Conservation (phyloP, 371 early-diverging fungal species). For the Globomyces sp. region DNA sequence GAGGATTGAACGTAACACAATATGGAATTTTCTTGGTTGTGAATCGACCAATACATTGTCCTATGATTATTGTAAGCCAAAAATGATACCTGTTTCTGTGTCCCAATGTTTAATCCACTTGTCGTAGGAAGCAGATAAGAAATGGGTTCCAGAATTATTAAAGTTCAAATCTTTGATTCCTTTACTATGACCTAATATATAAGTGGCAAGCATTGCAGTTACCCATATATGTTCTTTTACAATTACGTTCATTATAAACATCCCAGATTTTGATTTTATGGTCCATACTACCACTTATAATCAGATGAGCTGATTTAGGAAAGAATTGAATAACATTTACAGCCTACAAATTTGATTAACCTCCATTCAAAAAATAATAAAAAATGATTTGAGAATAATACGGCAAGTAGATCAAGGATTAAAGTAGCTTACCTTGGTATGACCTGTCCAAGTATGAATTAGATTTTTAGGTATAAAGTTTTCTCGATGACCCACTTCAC, state of each 20-base stretch:
- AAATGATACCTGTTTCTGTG: conserved; percentile 74
- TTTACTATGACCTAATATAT: conserved; percentile 64
- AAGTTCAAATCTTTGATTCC: conserved; percentile 92
- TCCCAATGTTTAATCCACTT: conserved; percentile 94
- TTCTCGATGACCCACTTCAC: conserved; percentile 71
- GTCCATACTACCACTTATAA: conserved; percentile 91
- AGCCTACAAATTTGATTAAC: conserved; percentile 22
- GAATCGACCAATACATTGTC: conserved; percentile 79
- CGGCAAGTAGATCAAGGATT: too few species aligned
- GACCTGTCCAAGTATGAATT: conserved; percentile 92
- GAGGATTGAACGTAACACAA: conserved; percentile 88
- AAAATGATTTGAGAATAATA: too few species aligned
- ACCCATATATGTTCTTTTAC: conserved; percentile 83
- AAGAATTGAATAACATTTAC: conserved; percentile 89
- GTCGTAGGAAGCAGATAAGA: conserved; percentile 90
- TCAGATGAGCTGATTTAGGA: conserved; percentile 86
- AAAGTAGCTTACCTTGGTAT: conserved; percentile 61
- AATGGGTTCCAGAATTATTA: conserved; percentile 77
- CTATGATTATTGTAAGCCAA: too few species aligned
- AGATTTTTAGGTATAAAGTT: conserved; percentile 83
- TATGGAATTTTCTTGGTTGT: conserved; percentile 80
- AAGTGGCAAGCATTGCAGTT: too few species aligned
- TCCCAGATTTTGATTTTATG: conserved; percentile 92
- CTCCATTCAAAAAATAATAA: too few species aligned
- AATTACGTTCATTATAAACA: conserved; percentile 82